Evolutionary conservation across 129 eudicot species (phyloP).

Genomic region (Deinandra increscens): DNA sequence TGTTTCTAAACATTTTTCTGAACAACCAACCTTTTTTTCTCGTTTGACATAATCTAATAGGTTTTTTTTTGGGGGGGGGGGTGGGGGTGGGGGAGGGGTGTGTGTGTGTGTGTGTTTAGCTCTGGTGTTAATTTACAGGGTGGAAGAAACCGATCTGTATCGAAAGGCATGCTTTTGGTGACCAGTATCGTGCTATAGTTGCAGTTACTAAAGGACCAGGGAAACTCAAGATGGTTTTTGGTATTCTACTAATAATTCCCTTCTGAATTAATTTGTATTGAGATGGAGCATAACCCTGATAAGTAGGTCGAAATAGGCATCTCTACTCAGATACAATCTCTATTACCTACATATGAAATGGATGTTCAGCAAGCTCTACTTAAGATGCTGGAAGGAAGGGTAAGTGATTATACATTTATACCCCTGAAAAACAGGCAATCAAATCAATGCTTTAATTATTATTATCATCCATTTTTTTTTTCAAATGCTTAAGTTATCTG

Average conservation of each 20-base stretch:
- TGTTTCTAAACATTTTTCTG: no score
- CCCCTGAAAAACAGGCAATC: background rate
- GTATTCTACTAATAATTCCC: conserved; percentile 31
- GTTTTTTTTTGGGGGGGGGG: no score
- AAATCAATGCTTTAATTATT: background rate
- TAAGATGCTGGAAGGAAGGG: no score
- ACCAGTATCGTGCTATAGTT: conserved; percentile 95
- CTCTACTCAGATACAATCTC: no score
- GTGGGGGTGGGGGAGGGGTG: no score
- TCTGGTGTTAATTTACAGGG: no score
- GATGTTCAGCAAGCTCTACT: no score
- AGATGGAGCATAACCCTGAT: no score
- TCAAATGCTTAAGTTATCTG: background rate
- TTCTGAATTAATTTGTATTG: background rate
- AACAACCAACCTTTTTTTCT: background rate
- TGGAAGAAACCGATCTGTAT: conserved; percentile 92
- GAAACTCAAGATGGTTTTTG: conserved; percentile 87
- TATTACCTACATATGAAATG: no score
- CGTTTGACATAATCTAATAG: background rate
- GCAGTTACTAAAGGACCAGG: conserved; percentile 70
- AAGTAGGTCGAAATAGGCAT: no score
- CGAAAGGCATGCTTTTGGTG: conserved; percentile 96
- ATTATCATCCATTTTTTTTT: background rate
- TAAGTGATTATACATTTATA: no score
- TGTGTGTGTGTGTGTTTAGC: no score